A percentile compares a stretch with the other conserved stretches of the same genome.
These are phyloP conservation scores for Candida pini DNA, from an alignment of 805 yeast genomes.

Conservation along the genomic window DNA sequence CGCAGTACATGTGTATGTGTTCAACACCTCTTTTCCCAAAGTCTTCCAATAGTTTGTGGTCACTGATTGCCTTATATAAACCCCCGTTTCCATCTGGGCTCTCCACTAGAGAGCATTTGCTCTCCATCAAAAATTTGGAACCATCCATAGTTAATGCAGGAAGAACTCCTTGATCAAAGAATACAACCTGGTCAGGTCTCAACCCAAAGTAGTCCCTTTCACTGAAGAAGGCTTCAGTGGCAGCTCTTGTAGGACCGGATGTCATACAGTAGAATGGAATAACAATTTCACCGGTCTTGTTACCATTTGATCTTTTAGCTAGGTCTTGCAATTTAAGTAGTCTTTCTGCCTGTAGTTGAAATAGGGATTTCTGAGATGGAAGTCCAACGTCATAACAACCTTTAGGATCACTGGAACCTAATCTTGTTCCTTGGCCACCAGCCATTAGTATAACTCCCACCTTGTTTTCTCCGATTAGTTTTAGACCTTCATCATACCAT, in stretches of 20 bases:
- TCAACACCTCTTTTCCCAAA: constrained; percentile 62
- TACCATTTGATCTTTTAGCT: constrained; percentile 31
- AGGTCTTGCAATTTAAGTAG: constrained; percentile 57
- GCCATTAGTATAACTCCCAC: constrained; percentile 94
- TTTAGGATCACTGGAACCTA: constrained; percentile 87
- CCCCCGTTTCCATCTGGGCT: constrained; percentile 99
- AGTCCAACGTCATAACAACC: constrained; percentile 88
- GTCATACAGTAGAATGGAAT: constrained; percentile 95
- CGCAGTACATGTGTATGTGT: constrained; percentile 95
- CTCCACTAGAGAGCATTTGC: constrained; percentile 53
- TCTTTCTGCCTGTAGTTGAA: constrained; percentile 91
- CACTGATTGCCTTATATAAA: constrained; percentile 73
- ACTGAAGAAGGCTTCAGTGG: constrained; percentile 68
- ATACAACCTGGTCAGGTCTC: constrained; percentile 48
- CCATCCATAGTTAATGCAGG: constrained; percentile 83
- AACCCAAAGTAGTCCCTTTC: constrained; percentile 70
- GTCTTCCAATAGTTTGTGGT: constrained; percentile 62
- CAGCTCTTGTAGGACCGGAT: constrained; percentile 73
- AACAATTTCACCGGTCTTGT: constrained; percentile 14
- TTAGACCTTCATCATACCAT: constrained; percentile 46
- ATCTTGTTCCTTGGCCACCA: constrained; percentile 97
- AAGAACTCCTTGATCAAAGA: constrained; percentile 91
- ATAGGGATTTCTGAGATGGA: constrained; percentile 78
- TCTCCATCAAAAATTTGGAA: constrained; percentile 56
- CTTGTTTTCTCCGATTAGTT: constrained; percentile 61